These are phyloP conservation scores for Galerina sulciceps DNA, from an alignment of 768 basidiomycete genomes.

Conservation along the genomic window DNA sequence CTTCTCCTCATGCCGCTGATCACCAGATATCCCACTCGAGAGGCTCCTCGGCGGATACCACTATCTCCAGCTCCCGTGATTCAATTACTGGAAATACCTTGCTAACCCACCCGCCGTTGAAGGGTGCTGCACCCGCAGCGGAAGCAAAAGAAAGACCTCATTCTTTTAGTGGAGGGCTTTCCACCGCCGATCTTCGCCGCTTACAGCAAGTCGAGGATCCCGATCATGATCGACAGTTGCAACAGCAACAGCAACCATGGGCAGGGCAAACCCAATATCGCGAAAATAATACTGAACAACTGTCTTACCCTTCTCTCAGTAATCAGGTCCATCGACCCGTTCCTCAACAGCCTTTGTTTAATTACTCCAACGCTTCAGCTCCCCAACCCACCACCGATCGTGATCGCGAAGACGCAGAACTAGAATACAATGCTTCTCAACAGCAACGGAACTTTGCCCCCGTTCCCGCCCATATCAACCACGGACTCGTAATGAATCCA, in stretches of 20 bases:
- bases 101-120: slow-evolving; percentile 58
- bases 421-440: slow-evolving; percentile 54
- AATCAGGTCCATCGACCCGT: slow-evolving; percentile 59
- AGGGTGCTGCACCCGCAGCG: slow-evolving; percentile 41
- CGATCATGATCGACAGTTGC: slow-evolving; percentile 41
- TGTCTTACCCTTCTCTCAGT: slow-evolving; percentile 72
- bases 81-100: slow-evolving; percentile 62
- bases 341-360: slow-evolving; percentile 51
- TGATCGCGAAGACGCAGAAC: slow-evolving; percentile 49
- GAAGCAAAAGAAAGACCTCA: slow-evolving; percentile 81
- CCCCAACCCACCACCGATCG: slow-evolving; percentile 24
- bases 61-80: slow-evolving; percentile 62
- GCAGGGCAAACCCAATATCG: slow-evolving; percentile 48
- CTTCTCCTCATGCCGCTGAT: slow-evolving; percentile 72
- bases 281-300: slow-evolving; percentile 48
- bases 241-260: slow-evolving; percentile 56
- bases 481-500: slow-evolving; percentile 22
- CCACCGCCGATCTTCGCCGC: slow-evolving; percentile 73
- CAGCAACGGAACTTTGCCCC: slow-evolving; percentile 62
- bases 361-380: slow-evolving; percentile 47
- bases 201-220: slow-evolving; percentile 68
- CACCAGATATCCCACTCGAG: slow-evolving; percentile 79
- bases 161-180: slow-evolving; percentile 81
- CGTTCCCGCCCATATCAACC: slow-evolving; percentile 34
- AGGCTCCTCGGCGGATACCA: slow-evolving; percentile 82